These are phyloP conservation scores for Vicia villosa DNA, from an alignment of 306 rosid species.

Conservation along the genomic window DNA sequence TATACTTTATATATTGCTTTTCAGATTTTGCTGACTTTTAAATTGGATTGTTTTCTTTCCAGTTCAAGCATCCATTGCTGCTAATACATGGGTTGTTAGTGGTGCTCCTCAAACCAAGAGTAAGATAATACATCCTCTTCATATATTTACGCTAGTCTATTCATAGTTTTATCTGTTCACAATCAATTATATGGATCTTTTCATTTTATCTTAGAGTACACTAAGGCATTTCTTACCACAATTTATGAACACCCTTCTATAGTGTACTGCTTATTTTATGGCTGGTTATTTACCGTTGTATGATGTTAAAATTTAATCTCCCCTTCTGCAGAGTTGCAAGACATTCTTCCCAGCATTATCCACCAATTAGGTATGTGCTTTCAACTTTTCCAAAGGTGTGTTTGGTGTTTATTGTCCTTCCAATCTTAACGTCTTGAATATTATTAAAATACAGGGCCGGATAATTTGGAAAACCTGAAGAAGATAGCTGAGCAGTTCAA, in stretches of 20 bases:
- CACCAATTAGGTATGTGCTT: conserved; percentile 78
- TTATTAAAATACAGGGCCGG: conserved; percentile 64
- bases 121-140: conserved; percentile 34
- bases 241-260: neutral
- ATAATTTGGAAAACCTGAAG: conserved; percentile 87
- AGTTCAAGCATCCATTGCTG: conserved; percentile 99
- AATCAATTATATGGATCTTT: neutral
- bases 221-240: neutral
- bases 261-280: neutral
- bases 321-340: conserved; percentile 84
- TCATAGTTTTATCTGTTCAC: neutral
- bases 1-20: neutral
- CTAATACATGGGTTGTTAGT: conserved; percentile 99
- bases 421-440: neutral
- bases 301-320: neutral
- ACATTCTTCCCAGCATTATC: conserved; percentile 89
- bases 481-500: conserved; percentile 88
- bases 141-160: neutral
- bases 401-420: neutral
- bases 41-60: conserved; percentile 34
- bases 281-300: neutral
- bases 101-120: conserved; percentile 97
- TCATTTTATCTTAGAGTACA: neutral
- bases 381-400: neutral
- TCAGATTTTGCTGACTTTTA: neutral